Evolutionary conservation across 768 basidiomycete genomes (phyloP).

Genomic region (Tulasnella sp.): DNA sequence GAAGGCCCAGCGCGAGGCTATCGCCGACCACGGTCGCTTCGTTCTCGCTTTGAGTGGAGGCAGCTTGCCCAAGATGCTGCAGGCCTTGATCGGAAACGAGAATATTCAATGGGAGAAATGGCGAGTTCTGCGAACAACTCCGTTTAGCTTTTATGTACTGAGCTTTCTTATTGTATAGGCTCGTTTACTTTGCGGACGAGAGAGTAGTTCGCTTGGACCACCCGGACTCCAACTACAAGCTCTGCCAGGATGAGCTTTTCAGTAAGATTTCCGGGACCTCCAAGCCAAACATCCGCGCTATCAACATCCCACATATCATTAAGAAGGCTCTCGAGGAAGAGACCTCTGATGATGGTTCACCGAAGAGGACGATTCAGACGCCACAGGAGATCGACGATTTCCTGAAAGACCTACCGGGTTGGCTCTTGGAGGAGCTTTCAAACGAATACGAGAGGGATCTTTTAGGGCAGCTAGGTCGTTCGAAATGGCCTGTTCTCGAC

Average conservation of each 20-base stretch:
- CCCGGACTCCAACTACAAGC: constrained; percentile 84
- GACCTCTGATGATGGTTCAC: constrained; percentile 29
- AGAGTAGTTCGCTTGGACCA: constrained; percentile 90
- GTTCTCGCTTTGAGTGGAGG: constrained; percentile 93
- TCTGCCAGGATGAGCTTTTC: constrained; percentile 71
- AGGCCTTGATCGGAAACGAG: constrained; percentile 55
- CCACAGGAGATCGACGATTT: constrained; percentile 3
- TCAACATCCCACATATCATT: constrained; percentile 64
- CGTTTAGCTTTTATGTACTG: constrained; percentile 1
- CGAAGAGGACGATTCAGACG: not conserved
- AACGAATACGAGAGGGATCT: constrained; percentile 47
- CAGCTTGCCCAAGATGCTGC: constrained; percentile 78
- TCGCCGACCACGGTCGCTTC: constrained; percentile 86
- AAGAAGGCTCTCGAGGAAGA: constrained; percentile 76
- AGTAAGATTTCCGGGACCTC: constrained; percentile 74
- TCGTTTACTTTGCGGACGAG: constrained; percentile 96
- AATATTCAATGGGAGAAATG: constrained; percentile 91
- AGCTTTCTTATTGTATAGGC: constrained; percentile 53
- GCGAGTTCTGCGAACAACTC: constrained; percentile 45
- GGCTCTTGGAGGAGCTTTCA: constrained; percentile 43
- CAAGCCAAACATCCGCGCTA: constrained; percentile 68
- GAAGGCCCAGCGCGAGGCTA: constrained; percentile 82
- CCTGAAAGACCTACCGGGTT: constrained; percentile 28
- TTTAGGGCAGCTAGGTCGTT: too few relatives aligned
- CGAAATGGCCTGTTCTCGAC: constrained; percentile 96